Conservation (phyloP, 2,329 filamentous ascomycete genomes). For the Volutella citrinella region DNA sequence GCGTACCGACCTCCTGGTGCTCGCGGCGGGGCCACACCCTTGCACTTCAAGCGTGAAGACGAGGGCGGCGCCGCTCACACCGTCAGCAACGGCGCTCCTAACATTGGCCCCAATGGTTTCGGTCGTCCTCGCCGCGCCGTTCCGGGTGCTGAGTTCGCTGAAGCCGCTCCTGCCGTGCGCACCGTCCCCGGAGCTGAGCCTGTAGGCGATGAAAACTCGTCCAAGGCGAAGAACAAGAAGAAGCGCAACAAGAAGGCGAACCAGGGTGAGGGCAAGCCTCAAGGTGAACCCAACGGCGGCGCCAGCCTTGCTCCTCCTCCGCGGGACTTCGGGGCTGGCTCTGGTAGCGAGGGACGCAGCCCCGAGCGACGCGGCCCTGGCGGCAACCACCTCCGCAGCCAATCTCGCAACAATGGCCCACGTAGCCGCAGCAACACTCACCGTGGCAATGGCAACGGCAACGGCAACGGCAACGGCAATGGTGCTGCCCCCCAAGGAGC, state of each 20-base stretch:
- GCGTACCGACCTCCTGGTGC: slow-evolving; percentile 95
- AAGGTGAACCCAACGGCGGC: slow-evolving; percentile 43
- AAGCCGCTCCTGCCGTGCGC: slow-evolving; percentile 63
- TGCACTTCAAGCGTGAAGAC: slow-evolving; percentile 97
- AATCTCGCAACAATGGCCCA: slow-evolving; percentile 51
- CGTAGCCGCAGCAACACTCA: slow-evolving; percentile 52
- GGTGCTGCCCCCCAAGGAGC: slow-evolving; percentile 15
- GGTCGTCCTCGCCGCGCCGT: slow-evolving; percentile 72
- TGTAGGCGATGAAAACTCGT: slow-evolving; percentile 68
- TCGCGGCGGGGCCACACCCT: slow-evolving; percentile 79
- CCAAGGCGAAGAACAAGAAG: slow-evolving; percentile 97
- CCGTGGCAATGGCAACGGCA: slow-evolving; percentile 24
- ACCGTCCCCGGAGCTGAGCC: slow-evolving; percentile 63
- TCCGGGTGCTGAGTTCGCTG: slow-evolving; percentile 77
- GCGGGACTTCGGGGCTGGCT: slow-evolving; percentile 35
- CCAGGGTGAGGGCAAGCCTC: slow-evolving; percentile 63
- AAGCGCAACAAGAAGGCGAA: slow-evolving; percentile 91
- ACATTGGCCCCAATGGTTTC: slow-evolving; percentile 76
- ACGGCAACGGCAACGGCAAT: slow-evolving; percentile 20
- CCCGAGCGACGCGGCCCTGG: slow-evolving; percentile 60
- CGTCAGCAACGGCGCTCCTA: slow-evolving; percentile 72
- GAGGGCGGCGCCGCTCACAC: slow-evolving; percentile 89
- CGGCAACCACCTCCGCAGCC: slow-evolving; percentile 43
- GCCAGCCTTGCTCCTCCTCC: slow-evolving; percentile 46
- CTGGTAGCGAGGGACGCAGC: slow-evolving; percentile 56